Conservation (phyloP, 1,284 basidiomycete species). For the Mycosarcoma maydis region DNA sequence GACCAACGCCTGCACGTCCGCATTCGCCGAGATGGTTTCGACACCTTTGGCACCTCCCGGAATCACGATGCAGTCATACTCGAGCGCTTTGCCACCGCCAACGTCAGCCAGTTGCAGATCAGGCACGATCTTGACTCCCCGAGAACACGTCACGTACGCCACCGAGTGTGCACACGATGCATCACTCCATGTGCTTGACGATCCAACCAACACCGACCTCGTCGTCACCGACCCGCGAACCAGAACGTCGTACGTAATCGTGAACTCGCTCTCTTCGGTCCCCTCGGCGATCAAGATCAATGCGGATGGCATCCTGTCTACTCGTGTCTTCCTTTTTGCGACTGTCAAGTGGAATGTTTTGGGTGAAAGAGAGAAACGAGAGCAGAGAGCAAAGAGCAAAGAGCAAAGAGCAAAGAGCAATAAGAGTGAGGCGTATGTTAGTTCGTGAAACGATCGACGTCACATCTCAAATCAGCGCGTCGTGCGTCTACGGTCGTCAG, state of each 20-base stretch:
- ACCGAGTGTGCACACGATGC: constrained; percentile 27
- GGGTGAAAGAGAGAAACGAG: too few relatives aligned
- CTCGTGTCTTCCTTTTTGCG: too few relatives aligned
- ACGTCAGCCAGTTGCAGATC: constrained; percentile 54
- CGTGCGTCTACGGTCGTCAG: too few relatives aligned
- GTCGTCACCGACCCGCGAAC: constrained; percentile 55
- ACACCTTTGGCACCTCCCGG: constrained; percentile 85
- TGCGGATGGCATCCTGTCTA: constrained; percentile 9
- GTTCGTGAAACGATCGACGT: constrained; percentile 1
- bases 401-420: too few relatives aligned
- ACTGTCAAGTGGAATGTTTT: too few relatives aligned
- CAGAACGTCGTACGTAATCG: constrained; percentile 62
- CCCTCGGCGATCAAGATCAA: constrained; percentile 82
- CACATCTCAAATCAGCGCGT: too few relatives aligned
- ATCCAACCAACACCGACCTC: constrained; percentile 47
- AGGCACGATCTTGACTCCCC: constrained; percentile 61
- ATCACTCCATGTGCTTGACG: constrained; percentile 4
- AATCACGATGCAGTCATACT: constrained; percentile 77
- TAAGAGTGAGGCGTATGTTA: too few relatives aligned
- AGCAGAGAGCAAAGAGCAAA: too few relatives aligned
- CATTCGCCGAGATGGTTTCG: constrained; percentile 75
- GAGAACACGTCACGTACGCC: constrained; percentile 42
- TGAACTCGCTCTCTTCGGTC: constrained; percentile 74
- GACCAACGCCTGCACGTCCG: constrained; percentile 75
- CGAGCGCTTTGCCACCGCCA: constrained; percentile 62